Conservation (phyloP, 2,329 filamentous ascomycete species). For the Stachybotrys echinatus region DNA sequence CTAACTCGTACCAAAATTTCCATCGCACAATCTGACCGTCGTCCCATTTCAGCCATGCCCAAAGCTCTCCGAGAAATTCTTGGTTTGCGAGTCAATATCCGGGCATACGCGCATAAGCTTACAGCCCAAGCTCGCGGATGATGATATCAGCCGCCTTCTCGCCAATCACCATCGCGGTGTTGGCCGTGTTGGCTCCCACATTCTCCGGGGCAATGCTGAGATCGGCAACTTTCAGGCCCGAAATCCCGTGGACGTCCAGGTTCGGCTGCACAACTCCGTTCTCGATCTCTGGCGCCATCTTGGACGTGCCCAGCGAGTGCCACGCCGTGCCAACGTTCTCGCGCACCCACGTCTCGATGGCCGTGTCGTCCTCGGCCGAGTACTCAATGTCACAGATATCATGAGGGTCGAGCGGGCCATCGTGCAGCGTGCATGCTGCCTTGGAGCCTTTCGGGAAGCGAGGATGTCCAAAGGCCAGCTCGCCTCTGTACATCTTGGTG, state of each 20-base stretch:
- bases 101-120: no score
- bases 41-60: no score
- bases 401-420: not conserved
- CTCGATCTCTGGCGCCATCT: slow-evolving; percentile 31
- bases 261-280: slow-evolving; percentile 32
- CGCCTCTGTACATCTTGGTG: slow-evolving; percentile 44
- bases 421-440: slow-evolving; percentile 17
- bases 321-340: slow-evolving; percentile 32
- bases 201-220: slow-evolving; percentile 30
- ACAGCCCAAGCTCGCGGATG: slow-evolving; percentile 14
- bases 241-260: slow-evolving; percentile 32
- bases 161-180: slow-evolving; percentile 37
- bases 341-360: slow-evolving; percentile 37
- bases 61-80: no score
- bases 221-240: slow-evolving; percentile 17
- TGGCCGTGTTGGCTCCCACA: slow-evolving; percentile 38
- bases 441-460: slow-evolving; percentile 33
- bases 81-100: no score
- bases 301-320: slow-evolving; percentile 32
- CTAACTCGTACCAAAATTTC: no score
- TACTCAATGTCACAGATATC: slow-evolving; percentile 38
- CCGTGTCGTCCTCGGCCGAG: slow-evolving; percentile 39
- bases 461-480: slow-evolving; percentile 34
- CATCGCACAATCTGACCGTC: no score
- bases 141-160: slow-evolving; percentile 34